A percentile compares a stretch with the other conserved stretches of the same genome.
phyloP scores from a whole-genome alignment of 108 stramenopile species.

The Fistulifera pelliculosa region DNA sequence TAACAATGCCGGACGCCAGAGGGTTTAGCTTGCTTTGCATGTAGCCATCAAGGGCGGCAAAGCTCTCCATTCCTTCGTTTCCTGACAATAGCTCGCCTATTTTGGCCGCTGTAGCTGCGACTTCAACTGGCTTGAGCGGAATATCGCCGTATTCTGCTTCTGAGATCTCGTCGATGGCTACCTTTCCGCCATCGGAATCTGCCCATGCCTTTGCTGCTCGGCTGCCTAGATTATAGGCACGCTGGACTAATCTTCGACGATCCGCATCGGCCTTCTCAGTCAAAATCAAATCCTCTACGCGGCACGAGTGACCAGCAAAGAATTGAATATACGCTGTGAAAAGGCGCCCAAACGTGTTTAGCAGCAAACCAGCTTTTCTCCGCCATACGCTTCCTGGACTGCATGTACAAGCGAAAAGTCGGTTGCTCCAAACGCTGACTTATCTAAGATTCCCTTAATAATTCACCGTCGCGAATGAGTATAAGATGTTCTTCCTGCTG shows the following conservation, averaged over 20 bases:
- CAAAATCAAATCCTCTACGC: constrained; percentile 94
- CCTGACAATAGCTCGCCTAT: constrained; percentile 71
- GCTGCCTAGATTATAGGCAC: constrained; percentile 74
- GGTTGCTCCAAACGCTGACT: constrained; percentile 91
- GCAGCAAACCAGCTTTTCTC: constrained; percentile 75
- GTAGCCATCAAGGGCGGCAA: constrained; percentile 85
- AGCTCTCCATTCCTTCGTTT: constrained; percentile 73
- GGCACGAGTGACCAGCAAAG: constrained; percentile 94
- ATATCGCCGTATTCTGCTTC: constrained; percentile 28
- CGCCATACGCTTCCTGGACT: constrained; percentile 95
- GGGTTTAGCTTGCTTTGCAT: constrained; percentile 94
- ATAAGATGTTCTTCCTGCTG: constrained; percentile 87
- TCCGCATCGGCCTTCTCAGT: constrained; percentile 74
- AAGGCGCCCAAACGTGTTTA: constrained; percentile 90
- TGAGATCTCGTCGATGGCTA: constrained; percentile 53
- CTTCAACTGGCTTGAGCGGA: constrained; percentile 75
- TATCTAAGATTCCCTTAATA: constrained; percentile 96
- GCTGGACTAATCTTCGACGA: constrained; percentile 56
- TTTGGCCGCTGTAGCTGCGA: constrained; percentile 64
- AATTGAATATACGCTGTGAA: constrained; percentile 93
- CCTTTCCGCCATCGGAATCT: constrained; percentile 85
- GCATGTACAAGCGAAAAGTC: constrained; percentile 94
- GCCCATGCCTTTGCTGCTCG: constrained; percentile 89
- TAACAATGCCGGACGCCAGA: constrained; percentile 87
- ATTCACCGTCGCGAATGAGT: constrained; percentile 84